Evolutionary conservation across 495 filamentous ascomycete genomes (phyloP).

Genomic region (Neurospora sp.): DNA sequence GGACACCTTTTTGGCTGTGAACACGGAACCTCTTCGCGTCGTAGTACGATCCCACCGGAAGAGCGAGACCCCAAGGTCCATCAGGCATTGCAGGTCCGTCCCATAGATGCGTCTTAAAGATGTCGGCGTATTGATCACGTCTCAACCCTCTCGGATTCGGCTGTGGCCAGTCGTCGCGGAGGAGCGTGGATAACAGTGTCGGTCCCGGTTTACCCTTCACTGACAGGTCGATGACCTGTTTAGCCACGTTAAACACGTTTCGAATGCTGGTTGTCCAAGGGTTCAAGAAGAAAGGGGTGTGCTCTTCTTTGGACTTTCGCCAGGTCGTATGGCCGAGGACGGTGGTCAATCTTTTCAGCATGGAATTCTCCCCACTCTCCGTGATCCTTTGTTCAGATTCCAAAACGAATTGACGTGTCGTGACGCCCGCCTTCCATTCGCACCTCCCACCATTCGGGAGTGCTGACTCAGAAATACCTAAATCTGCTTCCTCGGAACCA

Average conservation of each 20-base stretch:
- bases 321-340: not conserved
- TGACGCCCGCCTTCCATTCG: not conserved
- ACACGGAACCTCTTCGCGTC: not conserved
- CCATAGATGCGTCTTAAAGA: not conserved
- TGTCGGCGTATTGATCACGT: not conserved
- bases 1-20: not conserved
- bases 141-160: not conserved
- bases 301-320: not conserved
- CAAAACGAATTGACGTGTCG: not conserved
- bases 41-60: not conserved
- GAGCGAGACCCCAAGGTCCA: not conserved
- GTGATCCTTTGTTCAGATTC: not conserved
- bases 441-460: not conserved
- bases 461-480: not conserved
- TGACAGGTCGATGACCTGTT: not conserved
- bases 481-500: not conserved
- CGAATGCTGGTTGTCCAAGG: not conserved
- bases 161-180: not conserved
- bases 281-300: not conserved
- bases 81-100: not conserved
- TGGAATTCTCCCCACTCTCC: not conserved
- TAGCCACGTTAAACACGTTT: not conserved
- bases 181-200: not conserved
- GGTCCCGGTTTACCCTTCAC: not conserved
- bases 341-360: not conserved